Percentiles rank a stretch among this genome's conserved stretches.
Evolutionary conservation across 192 early-diverging fungal genomes (phyloP).

Genomic region (Fimicolochytrium jonesii): DNA sequence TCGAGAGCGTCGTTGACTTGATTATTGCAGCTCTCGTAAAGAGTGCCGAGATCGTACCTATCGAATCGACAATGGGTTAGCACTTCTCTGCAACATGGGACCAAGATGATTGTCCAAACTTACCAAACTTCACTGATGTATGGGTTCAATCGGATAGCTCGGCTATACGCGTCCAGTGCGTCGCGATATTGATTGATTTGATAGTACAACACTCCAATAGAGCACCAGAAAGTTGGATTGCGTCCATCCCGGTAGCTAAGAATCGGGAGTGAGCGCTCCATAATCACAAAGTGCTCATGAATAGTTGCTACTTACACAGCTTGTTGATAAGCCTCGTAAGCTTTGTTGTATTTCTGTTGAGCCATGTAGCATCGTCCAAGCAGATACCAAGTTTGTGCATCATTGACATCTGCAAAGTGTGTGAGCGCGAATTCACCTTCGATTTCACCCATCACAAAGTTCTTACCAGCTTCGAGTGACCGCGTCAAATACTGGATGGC

Average conservation of each 20-base stretch:
- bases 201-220: slow-evolving; percentile 97
- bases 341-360: slow-evolving; percentile 88
- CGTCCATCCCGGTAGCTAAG: slow-evolving; percentile 72
- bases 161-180: slow-evolving; percentile 94
- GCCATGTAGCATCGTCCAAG: slow-evolving; percentile 97
- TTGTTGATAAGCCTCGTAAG: slow-evolving; percentile 97
- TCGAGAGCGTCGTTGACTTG: slow-evolving; percentile 95
- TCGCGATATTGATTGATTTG: slow-evolving; percentile 93
- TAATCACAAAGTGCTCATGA: no score
- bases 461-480: slow-evolving; percentile 69
- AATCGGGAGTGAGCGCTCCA: neutral
- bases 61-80: no score
- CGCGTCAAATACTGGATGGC: slow-evolving; percentile 80
- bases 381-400: slow-evolving; percentile 93
- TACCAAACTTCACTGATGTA: slow-evolving; percentile 96
- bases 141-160: slow-evolving; percentile 90
- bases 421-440: neutral
- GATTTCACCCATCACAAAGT: neutral
- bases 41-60: slow-evolving; percentile 83
- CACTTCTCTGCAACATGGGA: no score
- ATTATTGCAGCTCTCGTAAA: slow-evolving; percentile 98
- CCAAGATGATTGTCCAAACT: neutral
- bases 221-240: slow-evolving; percentile 98
- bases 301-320: slow-evolving; percentile 59
- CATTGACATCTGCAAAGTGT: slow-evolving; percentile 59